These are phyloP conservation scores for Spraguea lophii DNA, from an alignment of 371 early-diverging fungal genomes.

Conservation along the genomic window DNA sequence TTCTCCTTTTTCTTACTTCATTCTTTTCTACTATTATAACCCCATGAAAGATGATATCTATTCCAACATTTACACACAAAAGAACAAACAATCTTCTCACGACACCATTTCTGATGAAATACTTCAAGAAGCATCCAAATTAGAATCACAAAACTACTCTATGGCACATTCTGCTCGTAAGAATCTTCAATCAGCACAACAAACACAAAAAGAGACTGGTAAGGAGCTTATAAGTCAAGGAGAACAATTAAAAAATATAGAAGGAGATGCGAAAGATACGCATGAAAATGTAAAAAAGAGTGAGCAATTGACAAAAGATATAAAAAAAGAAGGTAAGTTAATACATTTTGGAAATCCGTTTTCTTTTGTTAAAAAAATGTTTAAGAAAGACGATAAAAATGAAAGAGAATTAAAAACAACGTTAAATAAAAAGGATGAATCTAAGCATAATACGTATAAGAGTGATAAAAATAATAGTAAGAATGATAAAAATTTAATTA, in stretches of 20 bases:
- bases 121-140: constrained; percentile 15
- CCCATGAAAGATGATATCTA: too few relatives aligned
- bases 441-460: constrained; percentile 2
- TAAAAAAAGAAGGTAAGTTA: constrained; percentile 27
- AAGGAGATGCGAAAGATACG: constrained; percentile 11
- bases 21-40: too few relatives aligned
- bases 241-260: constrained; percentile 25
- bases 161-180: constrained; percentile 14
- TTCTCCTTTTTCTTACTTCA: too few relatives aligned
- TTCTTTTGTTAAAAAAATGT: constrained; percentile 17
- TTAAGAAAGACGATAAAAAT: constrained; percentile 3
- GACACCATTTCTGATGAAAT: constrained; percentile 18
- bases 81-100: not conserved
- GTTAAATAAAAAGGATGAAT: not conserved
- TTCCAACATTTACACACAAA: too few relatives aligned
- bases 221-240: constrained; percentile 25
- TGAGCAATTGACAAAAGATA: constrained; percentile 19
- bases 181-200: constrained; percentile 18
- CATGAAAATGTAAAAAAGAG: constrained; percentile 29
- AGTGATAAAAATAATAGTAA: not conserved
- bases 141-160: constrained; percentile 33
- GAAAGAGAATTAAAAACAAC: constrained; percentile 3
- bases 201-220: constrained; percentile 31
- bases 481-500: not conserved
- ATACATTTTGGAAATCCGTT: constrained; percentile 18